Evolutionary conservation across 805 yeast species (phyloP), one percentile per base, ranked within the genome.

Genomic region (Kluyveromyces wickerhamii): DNA sequence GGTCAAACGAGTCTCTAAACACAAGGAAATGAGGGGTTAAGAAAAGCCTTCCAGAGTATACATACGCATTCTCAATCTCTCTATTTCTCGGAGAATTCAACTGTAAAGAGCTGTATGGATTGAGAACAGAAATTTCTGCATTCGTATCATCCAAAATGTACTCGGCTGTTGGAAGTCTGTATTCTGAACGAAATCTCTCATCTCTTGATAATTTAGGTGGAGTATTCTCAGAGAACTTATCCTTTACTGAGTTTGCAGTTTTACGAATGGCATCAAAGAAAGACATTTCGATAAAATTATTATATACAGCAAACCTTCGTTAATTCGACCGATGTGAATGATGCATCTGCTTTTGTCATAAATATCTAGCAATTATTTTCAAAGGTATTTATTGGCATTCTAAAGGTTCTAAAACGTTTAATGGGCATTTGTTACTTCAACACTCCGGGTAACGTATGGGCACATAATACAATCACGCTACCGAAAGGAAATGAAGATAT

Each of bases 1-100:
- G 67, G 47, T 86, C 94, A 46, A 74, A 76, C 5, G 73, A 69
- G 46, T 84, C 86, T 39, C 74, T 67, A 51, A 88, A 89, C 15
- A 83, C 73, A 23, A 92, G 53, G 51, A 76, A 92, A 43, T 80
- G 83, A 36, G 75, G 75, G 1, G 95, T 81, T 28, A 92, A 56
- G 45, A 65, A 79, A n/a, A 88, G 47, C 60, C 68, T 61, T 48
- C 98, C 83, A 35, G 82, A 59, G 65, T 66, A 60, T 38, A 59
- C 63, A 32, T 57, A 57, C 4, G 63, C 58, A 7, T 56, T 38
- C 22, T 46, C 48, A 14, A 45, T 43, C 8, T 51, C 50, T 6
- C 33, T 22, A 3, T 11, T 9, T 9, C 19, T 7, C 4, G 25
- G 5, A 5, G 26, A 30, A 5, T 26, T 26, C 10, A 7, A 7